Percentiles rank a stretch among this genome's conserved stretches.
phyloP scores from a whole-genome alignment of 1,139 yeast species.

The Candida albicans region DNA sequence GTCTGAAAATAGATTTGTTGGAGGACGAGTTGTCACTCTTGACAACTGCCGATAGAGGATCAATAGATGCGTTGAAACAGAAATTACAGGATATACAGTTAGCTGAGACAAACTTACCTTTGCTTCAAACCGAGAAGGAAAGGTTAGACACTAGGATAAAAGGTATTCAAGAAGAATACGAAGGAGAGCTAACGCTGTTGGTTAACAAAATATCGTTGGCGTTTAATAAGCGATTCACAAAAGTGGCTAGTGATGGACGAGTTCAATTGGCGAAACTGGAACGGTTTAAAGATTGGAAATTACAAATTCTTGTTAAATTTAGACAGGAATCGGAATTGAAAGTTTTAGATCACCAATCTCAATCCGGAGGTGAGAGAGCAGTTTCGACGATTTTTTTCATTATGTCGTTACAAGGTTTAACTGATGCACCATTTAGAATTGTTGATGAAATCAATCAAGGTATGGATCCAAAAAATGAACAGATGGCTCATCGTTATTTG shows the following conservation, averaged over 20 bases:
- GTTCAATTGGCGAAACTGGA: conserved; percentile 59
- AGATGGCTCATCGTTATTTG: conserved; percentile 81
- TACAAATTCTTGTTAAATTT: conserved; percentile 83
- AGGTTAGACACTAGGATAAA: conserved; percentile 36
- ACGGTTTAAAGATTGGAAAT: conserved; percentile 72
- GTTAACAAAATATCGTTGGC: conserved; percentile 57
- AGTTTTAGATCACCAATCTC: conserved; percentile 78
- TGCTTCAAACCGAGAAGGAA: conserved; percentile 24
- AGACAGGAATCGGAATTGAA: conserved; percentile 72
- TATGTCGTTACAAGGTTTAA: conserved; percentile 88
- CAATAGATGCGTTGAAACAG: conserved; percentile 32
- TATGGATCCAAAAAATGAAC: conserved; percentile 93
- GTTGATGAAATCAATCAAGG: conserved; percentile 99
- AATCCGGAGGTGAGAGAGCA: conserved; percentile 97
- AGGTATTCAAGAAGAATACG: conserved; percentile 51
- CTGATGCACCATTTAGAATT: conserved; percentile 88
- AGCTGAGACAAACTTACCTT: conserved; percentile 36
- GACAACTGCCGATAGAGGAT: conserved; percentile 40
- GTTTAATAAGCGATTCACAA: conserved; percentile 64
- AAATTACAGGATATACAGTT: conserved; percentile 33
- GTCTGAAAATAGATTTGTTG: conserved; percentile 32
- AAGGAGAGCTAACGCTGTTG: conserved; percentile 52
- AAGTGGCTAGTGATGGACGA: conserved; percentile 84
- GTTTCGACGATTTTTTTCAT: conserved; percentile 90
- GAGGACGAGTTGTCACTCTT: conserved; percentile 42